Base-by-base conservation (phyloP, 1,284 basidiomycete species). In the Golubevia pallescens region DNA sequence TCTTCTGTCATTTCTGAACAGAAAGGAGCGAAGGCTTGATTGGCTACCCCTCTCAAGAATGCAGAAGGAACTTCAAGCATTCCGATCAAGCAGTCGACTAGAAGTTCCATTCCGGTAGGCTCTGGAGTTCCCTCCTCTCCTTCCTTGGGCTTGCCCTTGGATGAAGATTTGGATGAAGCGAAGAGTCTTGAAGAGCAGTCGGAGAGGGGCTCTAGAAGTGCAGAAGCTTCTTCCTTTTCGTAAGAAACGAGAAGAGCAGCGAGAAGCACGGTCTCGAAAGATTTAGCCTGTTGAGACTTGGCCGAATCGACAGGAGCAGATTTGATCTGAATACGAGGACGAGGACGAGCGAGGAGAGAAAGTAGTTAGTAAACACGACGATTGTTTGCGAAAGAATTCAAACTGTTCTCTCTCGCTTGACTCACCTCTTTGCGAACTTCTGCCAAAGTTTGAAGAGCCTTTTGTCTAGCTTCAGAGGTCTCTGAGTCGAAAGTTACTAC, bases 51-150 rank as follows among this genome's bases (percentile, higher is more conserved):
- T 21, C 94, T 91, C 85, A 93, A 89, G 86, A 94, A 96, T 48
- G 91, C 90, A 8, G 92, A 93, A 1, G 92, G 91, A 68, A 92
- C 90, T 84, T 98, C 95, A 60, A 99, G 87, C 80, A 94, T 91
- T 6, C 93, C 93, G 65, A 98, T 92, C 66, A 98, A 90, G 23
- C 90, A 89, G 80, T 98, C 95, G 58, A 95, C 91, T 51, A 98
- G 88, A 38, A 94, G 86, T 75, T 97, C 94, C 61, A 95, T 90
- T 1, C 93, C 91, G 54, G 89, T 86, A 20, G 87, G 87, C 24
- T 87, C 87, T 34, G 87, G 75, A 0, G 55, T 74, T 3, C 68
- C 87, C 8, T 86, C 86, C 14, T 86, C 80, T 0, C 80, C 81
- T 71, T 20, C 54, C 24, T 65, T 71, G 58, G 61, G 10, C 7